A percentile compares a stretch with the other conserved stretches of the same genome.
phyloP scores from a whole-genome alignment of 2,329 filamentous ascomycete genomes.

The Diaporthe aspalathi region DNA sequence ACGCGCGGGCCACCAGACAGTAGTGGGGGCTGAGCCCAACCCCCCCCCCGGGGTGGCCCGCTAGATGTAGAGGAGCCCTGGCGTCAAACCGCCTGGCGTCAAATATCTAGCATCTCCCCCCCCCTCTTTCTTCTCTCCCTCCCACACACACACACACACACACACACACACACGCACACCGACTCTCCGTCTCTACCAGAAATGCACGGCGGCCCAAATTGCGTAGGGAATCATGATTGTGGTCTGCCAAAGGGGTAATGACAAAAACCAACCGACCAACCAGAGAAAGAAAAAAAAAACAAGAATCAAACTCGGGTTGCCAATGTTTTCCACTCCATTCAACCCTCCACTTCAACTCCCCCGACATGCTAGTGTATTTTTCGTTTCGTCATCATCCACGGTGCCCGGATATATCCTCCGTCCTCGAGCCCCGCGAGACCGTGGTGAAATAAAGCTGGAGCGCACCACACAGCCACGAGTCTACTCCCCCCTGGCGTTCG shows the following conservation, averaged over 20 bases:
- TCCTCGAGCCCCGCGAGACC: too few relatives aligned
- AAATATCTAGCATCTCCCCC: too few relatives aligned
- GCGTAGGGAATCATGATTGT: conserved; percentile 19
- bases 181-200: background rate
- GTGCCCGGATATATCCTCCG: background rate
- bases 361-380: conserved; percentile 13
- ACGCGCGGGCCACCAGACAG: background rate
- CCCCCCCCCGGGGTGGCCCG: too few relatives aligned
- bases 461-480: too few relatives aligned
- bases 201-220: background rate
- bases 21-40: too few relatives aligned
- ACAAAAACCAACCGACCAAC: background rate
- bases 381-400: conserved; percentile 15
- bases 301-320: background rate
- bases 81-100: too few relatives aligned
- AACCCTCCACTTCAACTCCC: background rate
- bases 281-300: too few relatives aligned
- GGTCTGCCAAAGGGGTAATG: background rate
- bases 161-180: too few relatives aligned
- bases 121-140: background rate
- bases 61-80: too few relatives aligned
- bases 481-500: background rate
- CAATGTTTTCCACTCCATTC: too few relatives aligned
- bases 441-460: background rate
- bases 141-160: too few relatives aligned